A percentile compares a stretch with the other conserved stretches of the same genome.
Evolutionary conservation across 345 rosid species (phyloP).

Genomic region (Jatropha curcas): DNA sequence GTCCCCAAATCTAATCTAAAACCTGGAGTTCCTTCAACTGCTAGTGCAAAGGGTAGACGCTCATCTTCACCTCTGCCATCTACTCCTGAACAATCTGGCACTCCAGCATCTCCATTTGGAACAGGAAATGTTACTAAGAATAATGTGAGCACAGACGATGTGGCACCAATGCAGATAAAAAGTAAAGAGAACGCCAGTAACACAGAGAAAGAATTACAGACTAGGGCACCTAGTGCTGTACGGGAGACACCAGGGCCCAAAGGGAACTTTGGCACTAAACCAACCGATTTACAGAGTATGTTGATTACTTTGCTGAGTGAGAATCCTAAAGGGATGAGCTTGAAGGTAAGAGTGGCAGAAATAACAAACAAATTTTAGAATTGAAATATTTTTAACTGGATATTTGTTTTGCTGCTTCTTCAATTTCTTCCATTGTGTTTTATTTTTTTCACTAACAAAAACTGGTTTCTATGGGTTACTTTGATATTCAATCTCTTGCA

Average conservation of each 20-base stretch:
- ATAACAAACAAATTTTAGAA: constrained; percentile 4
- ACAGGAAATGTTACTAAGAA: constrained; percentile 47
- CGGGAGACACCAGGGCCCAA: constrained; percentile 48
- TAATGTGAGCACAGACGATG: constrained; percentile 43
- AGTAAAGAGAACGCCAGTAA: constrained; percentile 47
- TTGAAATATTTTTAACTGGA: not conserved
- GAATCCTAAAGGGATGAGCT: constrained; percentile 79
- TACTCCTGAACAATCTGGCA: constrained; percentile 53
- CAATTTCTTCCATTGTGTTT: not conserved
- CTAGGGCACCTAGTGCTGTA: constrained; percentile 37
- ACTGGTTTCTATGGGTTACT: not conserved
- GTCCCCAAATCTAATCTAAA: constrained; percentile 55
- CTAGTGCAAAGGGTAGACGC: constrained; percentile 50
- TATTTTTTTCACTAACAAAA: not conserved
- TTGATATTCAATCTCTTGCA: constrained; percentile 1
- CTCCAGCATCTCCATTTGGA: constrained; percentile 54
- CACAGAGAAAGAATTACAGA: constrained; percentile 55
- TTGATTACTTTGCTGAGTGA: constrained; percentile 61
- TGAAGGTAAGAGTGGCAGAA: constrained; percentile 57
- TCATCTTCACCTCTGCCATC: constrained; percentile 74
- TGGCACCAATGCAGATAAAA: constrained; percentile 37
- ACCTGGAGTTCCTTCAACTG: constrained; percentile 43
- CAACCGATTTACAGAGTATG: constrained; percentile 62
- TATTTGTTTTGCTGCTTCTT: constrained; percentile 7
- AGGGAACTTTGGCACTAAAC: constrained; percentile 44